phyloP scores from a whole-genome alignment of 1,284 basidiomycete genomes.

The Leccinum cinnamomeum region DNA sequence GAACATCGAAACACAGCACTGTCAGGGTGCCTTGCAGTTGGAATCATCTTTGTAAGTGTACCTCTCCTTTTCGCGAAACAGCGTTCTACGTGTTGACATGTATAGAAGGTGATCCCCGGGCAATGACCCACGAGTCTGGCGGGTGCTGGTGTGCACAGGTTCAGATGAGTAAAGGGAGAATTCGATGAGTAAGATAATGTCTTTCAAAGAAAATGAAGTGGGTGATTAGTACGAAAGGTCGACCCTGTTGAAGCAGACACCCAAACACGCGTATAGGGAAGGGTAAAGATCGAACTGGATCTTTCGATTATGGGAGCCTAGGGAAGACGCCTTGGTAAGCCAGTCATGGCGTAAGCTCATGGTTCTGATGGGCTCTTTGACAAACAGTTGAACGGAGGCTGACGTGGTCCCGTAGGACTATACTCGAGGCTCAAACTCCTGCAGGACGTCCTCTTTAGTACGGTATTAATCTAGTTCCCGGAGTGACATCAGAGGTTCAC shows the following conservation, averaged over 20 bases:
- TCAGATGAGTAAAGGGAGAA: not conserved
- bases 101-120: not conserved
- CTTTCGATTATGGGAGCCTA: not conserved
- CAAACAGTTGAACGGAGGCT: not conserved
- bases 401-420: not conserved
- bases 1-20: constrained; percentile 17
- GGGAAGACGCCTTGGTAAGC: not conserved
- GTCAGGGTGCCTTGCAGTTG: constrained; percentile 10
- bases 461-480: not conserved
- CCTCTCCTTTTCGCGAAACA: not conserved
- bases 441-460: not conserved
- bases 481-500: not conserved
- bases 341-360: not conserved
- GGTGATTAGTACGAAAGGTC: not conserved
- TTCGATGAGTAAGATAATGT: not conserved
- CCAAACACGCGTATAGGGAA: not conserved
- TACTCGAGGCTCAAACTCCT: not conserved
- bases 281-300: not conserved
- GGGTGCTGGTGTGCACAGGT: not conserved
- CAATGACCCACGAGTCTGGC: not conserved
- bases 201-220: not conserved
- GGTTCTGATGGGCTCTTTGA: not conserved
- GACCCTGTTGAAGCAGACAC: not conserved
- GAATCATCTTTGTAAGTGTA: constrained; percentile 16
- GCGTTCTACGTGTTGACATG: not conserved